phyloP scores from a whole-genome alignment of 1,284 basidiomycete species.

The Apiotrichum mycotoxinovorans region DNA sequence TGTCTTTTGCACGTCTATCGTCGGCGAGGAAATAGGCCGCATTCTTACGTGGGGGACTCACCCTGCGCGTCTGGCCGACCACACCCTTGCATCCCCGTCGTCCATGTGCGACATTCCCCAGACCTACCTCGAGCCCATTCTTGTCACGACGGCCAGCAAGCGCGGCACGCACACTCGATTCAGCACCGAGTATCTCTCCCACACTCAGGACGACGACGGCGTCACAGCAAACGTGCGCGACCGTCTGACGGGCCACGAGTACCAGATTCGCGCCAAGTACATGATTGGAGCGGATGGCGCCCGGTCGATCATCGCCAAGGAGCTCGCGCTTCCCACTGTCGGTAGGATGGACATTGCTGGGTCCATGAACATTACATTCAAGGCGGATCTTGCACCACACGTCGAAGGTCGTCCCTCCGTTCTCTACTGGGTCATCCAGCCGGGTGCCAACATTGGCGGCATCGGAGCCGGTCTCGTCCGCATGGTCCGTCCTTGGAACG shows the following conservation, averaged over 20 bases:
- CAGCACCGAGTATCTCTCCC: slow-evolving; percentile 18
- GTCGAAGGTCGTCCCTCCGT: slow-evolving; percentile 13
- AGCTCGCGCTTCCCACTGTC: slow-evolving; percentile 12
- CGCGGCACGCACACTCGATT: slow-evolving; percentile 18
- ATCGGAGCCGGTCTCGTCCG: slow-evolving; percentile 18
- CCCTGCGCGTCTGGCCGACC: slow-evolving; percentile 15
- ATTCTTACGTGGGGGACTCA: slow-evolving; percentile 19
- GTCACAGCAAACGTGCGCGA: slow-evolving; percentile 15
- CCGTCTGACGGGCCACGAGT: slow-evolving; percentile 12
- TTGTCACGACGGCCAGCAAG: slow-evolving; percentile 10
- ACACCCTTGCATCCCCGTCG: slow-evolving; percentile 14
- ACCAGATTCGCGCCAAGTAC: slow-evolving; percentile 18
- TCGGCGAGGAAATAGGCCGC: slow-evolving; percentile 18
- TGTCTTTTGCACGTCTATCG: slow-evolving; percentile 17
- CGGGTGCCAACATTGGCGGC: slow-evolving; percentile 16
- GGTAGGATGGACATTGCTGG: slow-evolving; percentile 20
- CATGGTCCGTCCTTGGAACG: slow-evolving; percentile 21
- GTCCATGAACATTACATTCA: slow-evolving; percentile 21
- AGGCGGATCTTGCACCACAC: slow-evolving; percentile 12
- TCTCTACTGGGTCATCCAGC: slow-evolving; percentile 22
- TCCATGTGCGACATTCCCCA: slow-evolving; percentile 20
- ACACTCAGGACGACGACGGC: slow-evolving; percentile 13
- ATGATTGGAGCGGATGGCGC: slow-evolving; percentile 19
- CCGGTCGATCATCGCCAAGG: slow-evolving; percentile 13
- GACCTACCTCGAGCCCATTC: slow-evolving; percentile 21